Evolutionary conservation across 192 early-diverging fungal species (phyloP).

Genomic region (Rhizophagus prolifer): DNA sequence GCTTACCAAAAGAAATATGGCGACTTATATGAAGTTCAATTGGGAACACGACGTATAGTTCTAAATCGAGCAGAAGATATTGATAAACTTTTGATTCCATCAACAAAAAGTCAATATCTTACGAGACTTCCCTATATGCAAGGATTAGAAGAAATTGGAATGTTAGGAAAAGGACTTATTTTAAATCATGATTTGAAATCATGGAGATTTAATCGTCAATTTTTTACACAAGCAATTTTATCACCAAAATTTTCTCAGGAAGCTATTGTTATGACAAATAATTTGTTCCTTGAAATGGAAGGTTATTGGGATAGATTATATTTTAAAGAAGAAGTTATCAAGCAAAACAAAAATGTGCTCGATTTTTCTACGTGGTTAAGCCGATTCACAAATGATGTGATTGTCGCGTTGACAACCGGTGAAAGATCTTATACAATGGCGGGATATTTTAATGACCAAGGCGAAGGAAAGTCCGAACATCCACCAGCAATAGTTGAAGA

Average conservation of each 20-base stretch:
- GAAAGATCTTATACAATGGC: conserved; percentile 1
- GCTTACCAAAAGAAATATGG: conserved; percentile 16
- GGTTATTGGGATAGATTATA: not conserved
- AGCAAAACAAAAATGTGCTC: not conserved
- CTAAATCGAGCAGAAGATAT: not conserved
- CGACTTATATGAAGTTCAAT: conserved; percentile 13
- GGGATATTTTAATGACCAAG: not conserved
- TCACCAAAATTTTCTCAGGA: not conserved
- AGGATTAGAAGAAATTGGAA: not conserved
- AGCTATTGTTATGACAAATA: not conserved
- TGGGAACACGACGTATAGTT: not conserved
- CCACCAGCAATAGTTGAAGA: not conserved
- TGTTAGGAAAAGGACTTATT: not conserved
- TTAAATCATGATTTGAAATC: not conserved
- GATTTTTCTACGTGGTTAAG: not conserved
- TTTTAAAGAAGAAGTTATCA: not conserved
- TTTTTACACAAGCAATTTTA: conserved; percentile 11
- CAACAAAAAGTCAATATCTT: conserved; percentile 11
- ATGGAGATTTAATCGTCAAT: conserved; percentile 19
- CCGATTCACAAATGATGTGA: not conserved
- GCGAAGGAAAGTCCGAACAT: not conserved
- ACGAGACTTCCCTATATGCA: not conserved
- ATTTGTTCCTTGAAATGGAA: not conserved
- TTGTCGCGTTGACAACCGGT: not conserved
- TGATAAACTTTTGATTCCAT: not conserved